phyloP scores from a whole-genome alignment of 176 grass and related monocot genomes.

The Tuctoria greenei region DNA sequence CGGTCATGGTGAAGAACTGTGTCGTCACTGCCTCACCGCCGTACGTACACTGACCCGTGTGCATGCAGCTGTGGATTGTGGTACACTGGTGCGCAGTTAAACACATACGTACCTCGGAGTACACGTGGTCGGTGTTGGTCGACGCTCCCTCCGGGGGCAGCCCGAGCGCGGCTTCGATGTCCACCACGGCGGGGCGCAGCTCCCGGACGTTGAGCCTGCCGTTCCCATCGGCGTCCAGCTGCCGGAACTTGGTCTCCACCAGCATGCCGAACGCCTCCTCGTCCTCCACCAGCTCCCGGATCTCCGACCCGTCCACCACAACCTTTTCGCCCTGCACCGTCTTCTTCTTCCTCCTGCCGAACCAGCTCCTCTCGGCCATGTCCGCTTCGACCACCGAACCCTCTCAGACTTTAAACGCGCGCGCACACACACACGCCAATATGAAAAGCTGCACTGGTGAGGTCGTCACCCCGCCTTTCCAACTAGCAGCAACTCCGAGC shows the following conservation, averaged over 20 bases:
- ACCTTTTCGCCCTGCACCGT: slow-evolving; percentile 25
- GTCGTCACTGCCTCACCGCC: neutral
- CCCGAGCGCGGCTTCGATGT: slow-evolving; percentile 70
- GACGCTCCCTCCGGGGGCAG: slow-evolving; percentile 52
- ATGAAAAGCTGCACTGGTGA: slow-evolving; percentile 39
- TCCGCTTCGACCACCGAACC: slow-evolving; percentile 30
- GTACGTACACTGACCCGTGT: neutral
- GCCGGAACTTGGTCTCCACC: slow-evolving; percentile 62
- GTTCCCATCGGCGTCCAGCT: slow-evolving; percentile 59
- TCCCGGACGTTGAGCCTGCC: slow-evolving; percentile 63
- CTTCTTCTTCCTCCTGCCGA: slow-evolving; percentile 49
- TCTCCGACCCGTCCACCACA: slow-evolving; percentile 80
- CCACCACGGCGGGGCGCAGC: slow-evolving; percentile 63
- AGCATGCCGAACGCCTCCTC: slow-evolving; percentile 67
- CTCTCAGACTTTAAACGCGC: neutral
- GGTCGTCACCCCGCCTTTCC: neutral
- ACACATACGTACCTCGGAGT: slow-evolving; percentile 56
- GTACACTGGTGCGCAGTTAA: neutral
- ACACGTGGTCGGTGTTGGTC: slow-evolving; percentile 58
- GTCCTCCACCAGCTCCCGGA: slow-evolving; percentile 83
- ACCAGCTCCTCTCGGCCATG: slow-evolving; percentile 43
- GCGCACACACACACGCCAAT: neutral
- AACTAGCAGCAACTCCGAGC: slow-evolving; percentile 4
- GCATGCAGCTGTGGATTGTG: neutral
- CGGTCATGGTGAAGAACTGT: neutral